Evolutionary conservation across 768 basidiomycete species (phyloP), one percentile per base, ranked within the genome.

Genomic region (Ephemerocybe angulata): DNA sequence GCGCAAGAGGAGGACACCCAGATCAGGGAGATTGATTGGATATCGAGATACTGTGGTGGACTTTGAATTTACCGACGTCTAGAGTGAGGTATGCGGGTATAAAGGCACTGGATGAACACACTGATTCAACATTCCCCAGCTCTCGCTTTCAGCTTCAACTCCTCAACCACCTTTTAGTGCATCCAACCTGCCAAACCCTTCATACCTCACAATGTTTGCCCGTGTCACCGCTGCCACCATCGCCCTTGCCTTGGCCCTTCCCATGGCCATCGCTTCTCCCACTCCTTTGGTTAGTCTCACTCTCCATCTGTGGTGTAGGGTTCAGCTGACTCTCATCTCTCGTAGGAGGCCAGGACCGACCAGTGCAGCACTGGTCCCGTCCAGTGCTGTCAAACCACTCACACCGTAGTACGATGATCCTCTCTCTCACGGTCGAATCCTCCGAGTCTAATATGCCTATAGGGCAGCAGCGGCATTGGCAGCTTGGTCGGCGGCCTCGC

Each of bases 181-280:
- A 35, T 35, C 33, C 17, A 35, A 35, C 8, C 17, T 35, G 33
- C 33, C 17, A 35, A 35, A 35, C 33, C n/a, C n/a, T 35, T 35
- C 33, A 35, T 35, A 17, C 37, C 53, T 52, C 22, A 53, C 59
- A 38, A 67, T 67, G 65, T 24, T 62, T 41, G 59, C 62, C 48
- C 56, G 59, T 58, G 17, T 50, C 61, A 55, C 35, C 37, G 46
- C 22, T 29, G 31, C 4, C 42, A 11, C 48, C 47, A 19, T 55
- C 21, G 52, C 64, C 48, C 38, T 58, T 48, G 13, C 66, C n/a
- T 58, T 69, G 46, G 63, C 60, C 40, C 59, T 67, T 33, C 66
- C 68, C 44, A 46, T 46, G 19, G 43, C 66, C 37, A 21, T 68
- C 52, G 65, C 50, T 19, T 46, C 60, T 25, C 66, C 67, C 33